Conservation (phyloP, 805 yeast genomes). For the Candida arabinofermentans region DNA sequence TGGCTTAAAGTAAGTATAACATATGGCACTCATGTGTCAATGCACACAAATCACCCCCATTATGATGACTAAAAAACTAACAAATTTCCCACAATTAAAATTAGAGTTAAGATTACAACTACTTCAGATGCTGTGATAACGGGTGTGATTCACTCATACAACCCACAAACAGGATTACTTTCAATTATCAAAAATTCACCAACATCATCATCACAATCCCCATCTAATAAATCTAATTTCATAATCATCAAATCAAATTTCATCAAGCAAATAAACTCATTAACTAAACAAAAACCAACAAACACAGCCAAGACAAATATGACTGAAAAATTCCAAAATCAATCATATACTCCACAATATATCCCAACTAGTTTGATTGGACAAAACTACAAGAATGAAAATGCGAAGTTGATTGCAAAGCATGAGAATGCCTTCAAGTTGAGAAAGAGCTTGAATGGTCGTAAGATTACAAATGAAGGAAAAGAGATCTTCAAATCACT, state of each 20-base stretch:
- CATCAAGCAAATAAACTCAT: slow-evolving; percentile 46
- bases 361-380: slow-evolving; percentile 16
- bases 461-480: slow-evolving; percentile 27
- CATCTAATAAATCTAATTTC: slow-evolving; percentile 28
- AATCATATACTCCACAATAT: slow-evolving; percentile 17
- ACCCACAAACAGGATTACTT: slow-evolving; percentile 43
- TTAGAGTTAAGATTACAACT: slow-evolving; percentile 57
- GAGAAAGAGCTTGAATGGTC: slow-evolving; percentile 17
- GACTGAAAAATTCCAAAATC: slow-evolving; percentile 21
- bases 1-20: slow-evolving; percentile 31
- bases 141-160: slow-evolving; percentile 65
- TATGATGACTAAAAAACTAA: too few relatives aligned
- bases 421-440: slow-evolving; percentile 23
- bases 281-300: slow-evolving; percentile 36
- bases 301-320: slow-evolving; percentile 7
- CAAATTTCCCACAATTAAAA: background rate
- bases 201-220: too few relatives aligned
- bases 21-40: too few relatives aligned
- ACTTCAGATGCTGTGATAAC: slow-evolving; percentile 49
- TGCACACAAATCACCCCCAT: too few relatives aligned
- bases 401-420: slow-evolving; percentile 13
- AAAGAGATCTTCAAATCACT: slow-evolving; percentile 22
- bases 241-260: slow-evolving; percentile 54
- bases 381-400: slow-evolving; percentile 15
- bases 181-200: slow-evolving; percentile 30